phyloP scores from a whole-genome alignment of 2,329 filamentous ascomycete species.

The Fusarium sp. region DNA sequence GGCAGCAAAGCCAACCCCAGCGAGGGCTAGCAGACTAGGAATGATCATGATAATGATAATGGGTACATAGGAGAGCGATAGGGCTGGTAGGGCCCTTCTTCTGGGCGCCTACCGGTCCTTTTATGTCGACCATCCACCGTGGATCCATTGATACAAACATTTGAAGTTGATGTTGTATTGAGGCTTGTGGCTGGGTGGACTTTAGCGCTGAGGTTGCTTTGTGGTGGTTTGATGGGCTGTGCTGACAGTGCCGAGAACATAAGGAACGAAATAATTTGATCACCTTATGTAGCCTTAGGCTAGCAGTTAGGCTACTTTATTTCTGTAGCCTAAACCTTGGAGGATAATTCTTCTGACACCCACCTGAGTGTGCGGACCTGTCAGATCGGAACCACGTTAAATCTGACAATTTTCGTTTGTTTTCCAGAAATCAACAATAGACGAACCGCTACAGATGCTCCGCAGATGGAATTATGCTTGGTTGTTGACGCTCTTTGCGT shows the following conservation, averaged over 20 bases:
- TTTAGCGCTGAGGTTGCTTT: constrained; percentile 19
- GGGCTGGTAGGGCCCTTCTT: background rate
- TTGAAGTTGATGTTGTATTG: background rate
- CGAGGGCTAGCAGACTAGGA: constrained; percentile 37
- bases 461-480: background rate
- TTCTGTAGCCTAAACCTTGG: background rate
- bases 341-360: background rate
- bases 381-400: background rate
- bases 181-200: constrained; percentile 19
- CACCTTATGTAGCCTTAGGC: background rate
- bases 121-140: constrained; percentile 20
- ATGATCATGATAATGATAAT: constrained; percentile 41
- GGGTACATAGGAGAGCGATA: background rate
- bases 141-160: background rate
- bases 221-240: constrained; percentile 9
- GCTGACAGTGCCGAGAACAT: background rate
- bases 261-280: background rate
- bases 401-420: background rate
- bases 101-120: constrained; percentile 20
- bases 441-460: background rate
- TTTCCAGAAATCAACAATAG: background rate
- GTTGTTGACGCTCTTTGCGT: background rate
- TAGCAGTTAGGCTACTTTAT: background rate
- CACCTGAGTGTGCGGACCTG: background rate
- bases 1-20: constrained; percentile 29